Percentiles rank a stretch among this genome's conserved stretches.
Conservation (phyloP, 2,329 filamentous ascomycete genomes). For the Exophiala sideris region DNA sequence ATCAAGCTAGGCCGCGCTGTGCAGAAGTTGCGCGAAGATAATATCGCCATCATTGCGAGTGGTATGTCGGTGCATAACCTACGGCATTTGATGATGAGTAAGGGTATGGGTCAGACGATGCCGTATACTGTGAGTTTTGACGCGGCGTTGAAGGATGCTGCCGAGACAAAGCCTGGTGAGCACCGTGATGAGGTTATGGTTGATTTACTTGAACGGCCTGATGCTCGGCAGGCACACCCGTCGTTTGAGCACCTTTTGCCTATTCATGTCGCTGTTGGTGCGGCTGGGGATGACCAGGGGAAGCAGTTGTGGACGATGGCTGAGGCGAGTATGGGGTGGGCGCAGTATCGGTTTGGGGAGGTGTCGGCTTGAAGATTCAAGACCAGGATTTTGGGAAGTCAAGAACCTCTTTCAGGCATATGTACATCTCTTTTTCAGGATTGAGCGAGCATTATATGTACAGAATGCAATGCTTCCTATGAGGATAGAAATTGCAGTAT, state of each 20-base stretch:
- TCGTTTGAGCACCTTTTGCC: constrained; percentile 62
- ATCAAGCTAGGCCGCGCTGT: constrained; percentile 66
- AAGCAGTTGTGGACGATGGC: constrained; percentile 48
- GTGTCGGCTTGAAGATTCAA: constrained; percentile 4
- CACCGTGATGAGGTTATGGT: constrained; percentile 45
- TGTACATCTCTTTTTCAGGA: too few relatives aligned
- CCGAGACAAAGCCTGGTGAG: constrained; percentile 43
- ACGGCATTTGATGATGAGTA: constrained; percentile 50
- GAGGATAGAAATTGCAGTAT: too few relatives aligned
- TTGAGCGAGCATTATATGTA: too few relatives aligned
- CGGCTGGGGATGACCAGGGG: constrained; percentile 49
- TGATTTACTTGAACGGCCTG: constrained; percentile 46
- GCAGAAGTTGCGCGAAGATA: constrained; percentile 62
- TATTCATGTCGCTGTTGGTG: constrained; percentile 56
- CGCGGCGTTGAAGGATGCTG: constrained; percentile 63
- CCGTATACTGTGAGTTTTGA: constrained; percentile 64
- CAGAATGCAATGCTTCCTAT: too few relatives aligned
- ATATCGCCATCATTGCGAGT: constrained; percentile 65
- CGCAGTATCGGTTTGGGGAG: constrained; percentile 51
- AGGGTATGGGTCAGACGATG: constrained; percentile 39
- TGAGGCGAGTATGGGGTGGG: constrained; percentile 55
- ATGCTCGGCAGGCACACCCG: constrained; percentile 62
- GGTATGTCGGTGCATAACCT: constrained; percentile 75
- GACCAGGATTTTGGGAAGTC: too few relatives aligned
- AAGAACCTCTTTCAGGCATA: too few relatives aligned